Conservation (phyloP, 768 basidiomycete genomes). For the Megacollybia marginata region DNA sequence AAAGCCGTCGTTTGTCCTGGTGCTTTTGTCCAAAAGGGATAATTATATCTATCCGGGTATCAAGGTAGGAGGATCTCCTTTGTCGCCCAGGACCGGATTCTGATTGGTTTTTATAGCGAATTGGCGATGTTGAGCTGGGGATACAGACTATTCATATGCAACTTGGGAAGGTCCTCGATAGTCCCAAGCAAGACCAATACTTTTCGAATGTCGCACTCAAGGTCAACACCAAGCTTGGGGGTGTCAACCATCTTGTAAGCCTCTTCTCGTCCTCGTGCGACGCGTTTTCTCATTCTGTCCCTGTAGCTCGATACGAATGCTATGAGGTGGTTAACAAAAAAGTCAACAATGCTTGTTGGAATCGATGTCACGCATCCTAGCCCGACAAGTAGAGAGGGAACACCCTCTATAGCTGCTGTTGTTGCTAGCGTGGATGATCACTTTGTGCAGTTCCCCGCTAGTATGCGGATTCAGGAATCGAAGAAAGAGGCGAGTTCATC, state of each 20-base stretch:
- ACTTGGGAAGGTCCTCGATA: conserved; percentile 48
- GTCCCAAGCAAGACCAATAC: conserved; percentile 66
- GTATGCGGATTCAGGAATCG: conserved; percentile 56
- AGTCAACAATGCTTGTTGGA: conserved; percentile 76
- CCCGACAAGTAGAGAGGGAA: conserved; percentile 56
- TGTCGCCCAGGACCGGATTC: background rate
- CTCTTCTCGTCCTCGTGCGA: background rate
- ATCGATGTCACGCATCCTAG: conserved; percentile 82
- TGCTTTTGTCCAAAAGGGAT: conserved; percentile 60
- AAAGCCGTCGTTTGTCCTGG: conserved; percentile 61
- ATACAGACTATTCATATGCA: conserved; percentile 73
- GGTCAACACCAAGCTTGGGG: conserved; percentile 78
- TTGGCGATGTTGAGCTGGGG: conserved; percentile 69
- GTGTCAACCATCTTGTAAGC: conserved; percentile 59
- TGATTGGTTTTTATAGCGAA: conserved; percentile 26
- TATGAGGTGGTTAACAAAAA: conserved; percentile 58
- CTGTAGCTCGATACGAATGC: conserved; percentile 42
- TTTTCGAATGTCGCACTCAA: conserved; percentile 79
- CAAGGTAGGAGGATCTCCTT: conserved; percentile 34
- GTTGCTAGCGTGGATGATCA: conserved; percentile 66
- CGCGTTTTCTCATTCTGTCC: conserved; percentile 2
- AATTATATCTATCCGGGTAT: conserved; percentile 77
- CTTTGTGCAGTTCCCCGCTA: conserved; percentile 76
- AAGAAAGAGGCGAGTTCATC: conserved; percentile 28
- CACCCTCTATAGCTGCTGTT: conserved; percentile 79